Percentiles rank a stretch among this genome's conserved stretches.
phyloP scores from a whole-genome alignment of 257 asterid genomes.

The Solanum stenotomum region DNA sequence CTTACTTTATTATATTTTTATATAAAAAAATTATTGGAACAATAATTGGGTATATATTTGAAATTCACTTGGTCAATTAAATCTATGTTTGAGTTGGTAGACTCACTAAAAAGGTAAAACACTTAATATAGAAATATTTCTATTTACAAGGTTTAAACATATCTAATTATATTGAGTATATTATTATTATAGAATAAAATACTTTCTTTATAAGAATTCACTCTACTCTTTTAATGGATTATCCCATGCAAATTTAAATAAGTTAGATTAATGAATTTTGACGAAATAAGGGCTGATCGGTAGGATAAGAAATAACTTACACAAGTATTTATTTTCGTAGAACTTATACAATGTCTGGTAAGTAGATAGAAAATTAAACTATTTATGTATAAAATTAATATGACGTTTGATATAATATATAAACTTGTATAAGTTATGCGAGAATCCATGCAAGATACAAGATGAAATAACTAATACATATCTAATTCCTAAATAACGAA shows the following conservation, averaged over 20 bases:
- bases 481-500: no score
- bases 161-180: not conserved
- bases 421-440: not conserved
- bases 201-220: no score
- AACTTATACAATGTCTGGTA: no score
- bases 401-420: not conserved
- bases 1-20: not conserved
- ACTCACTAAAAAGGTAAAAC: not conserved
- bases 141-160: not conserved
- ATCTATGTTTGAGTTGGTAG: not conserved
- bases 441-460: no score
- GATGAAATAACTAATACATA: no score
- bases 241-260: not conserved
- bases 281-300: not conserved
- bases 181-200: no score
- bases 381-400: no score
- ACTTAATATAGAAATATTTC: not conserved
- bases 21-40: not conserved
- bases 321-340: not conserved
- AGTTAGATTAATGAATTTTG: not conserved
- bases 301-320: not conserved
- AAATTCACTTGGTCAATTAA: not conserved
- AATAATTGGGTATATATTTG: not conserved
- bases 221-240: not conserved
- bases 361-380: not conserved